phyloP scores from a whole-genome alignment of 2,329 filamentous ascomycete species.

The Stemphylium lycopersici region DNA sequence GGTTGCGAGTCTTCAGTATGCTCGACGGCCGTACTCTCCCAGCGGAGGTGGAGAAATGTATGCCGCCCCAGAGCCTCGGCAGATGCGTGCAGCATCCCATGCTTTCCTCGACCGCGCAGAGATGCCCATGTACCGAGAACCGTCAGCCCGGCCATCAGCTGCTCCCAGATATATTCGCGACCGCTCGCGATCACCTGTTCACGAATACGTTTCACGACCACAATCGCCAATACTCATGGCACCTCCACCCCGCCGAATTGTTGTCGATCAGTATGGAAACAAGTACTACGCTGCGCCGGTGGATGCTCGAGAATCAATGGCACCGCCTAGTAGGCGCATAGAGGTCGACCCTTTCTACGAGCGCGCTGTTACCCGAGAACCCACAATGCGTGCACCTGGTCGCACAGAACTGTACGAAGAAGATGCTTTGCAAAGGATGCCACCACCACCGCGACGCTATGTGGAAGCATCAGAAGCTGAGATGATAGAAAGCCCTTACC shows the following conservation, averaged over 20 bases:
- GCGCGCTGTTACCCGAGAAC: conserved; percentile 60
- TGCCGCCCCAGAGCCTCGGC: conserved; percentile 46
- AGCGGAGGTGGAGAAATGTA: conserved; percentile 42
- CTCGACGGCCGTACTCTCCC: conserved; percentile 53
- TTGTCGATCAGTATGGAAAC: conserved; percentile 83
- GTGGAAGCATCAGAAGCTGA: conserved; percentile 68
- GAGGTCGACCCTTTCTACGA: conserved; percentile 71
- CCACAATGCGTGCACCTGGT: conserved; percentile 57
- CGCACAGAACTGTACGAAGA: conserved; percentile 58
- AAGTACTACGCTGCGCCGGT: conserved; percentile 70
- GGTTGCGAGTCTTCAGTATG: conserved; percentile 56
- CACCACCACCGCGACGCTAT: conserved; percentile 55
- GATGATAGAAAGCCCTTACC: conserved; percentile 61
- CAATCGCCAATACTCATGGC: conserved; percentile 52
- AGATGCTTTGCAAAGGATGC: conserved; percentile 47
- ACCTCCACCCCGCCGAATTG: conserved; percentile 66
- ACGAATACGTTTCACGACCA: conserved; percentile 47
- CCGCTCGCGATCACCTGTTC: conserved; percentile 50
- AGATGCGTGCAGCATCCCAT: conserved; percentile 51
- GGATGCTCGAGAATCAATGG: conserved; percentile 60
- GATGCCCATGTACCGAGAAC: conserved; percentile 46
- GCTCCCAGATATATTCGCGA: conserved; percentile 50
- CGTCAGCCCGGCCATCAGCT: conserved; percentile 45
- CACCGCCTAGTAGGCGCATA: conserved; percentile 54
- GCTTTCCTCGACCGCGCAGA: conserved; percentile 50